phyloP scores from a whole-genome alignment of 352 stramenopile genomes.

The Globisporangium irregulare region DNA sequence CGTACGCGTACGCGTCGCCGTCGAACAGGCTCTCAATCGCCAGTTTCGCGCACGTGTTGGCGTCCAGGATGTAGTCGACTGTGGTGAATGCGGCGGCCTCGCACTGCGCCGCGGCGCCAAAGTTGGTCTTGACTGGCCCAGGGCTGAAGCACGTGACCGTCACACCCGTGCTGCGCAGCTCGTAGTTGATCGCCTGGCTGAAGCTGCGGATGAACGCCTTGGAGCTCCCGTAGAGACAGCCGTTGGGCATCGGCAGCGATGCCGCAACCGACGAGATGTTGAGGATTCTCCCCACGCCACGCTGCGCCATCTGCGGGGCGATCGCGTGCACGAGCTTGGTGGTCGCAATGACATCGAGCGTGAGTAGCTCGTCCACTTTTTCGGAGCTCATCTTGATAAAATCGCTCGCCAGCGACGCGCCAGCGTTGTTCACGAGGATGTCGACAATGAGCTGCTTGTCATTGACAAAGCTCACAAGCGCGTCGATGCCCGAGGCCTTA shows the following conservation, averaged over 20 bases:
- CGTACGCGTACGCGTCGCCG: slow-evolving; percentile 32
- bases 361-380: slow-evolving; percentile 47
- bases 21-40: slow-evolving; percentile 20
- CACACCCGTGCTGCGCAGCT: slow-evolving; percentile 56
- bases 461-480: slow-evolving; percentile 49
- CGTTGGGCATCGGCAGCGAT: slow-evolving; percentile 30
- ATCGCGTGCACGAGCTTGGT: slow-evolving; percentile 53
- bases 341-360: slow-evolving; percentile 54
- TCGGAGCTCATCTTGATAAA: slow-evolving; percentile 27
- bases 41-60: slow-evolving; percentile 8
- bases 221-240: slow-evolving; percentile 58
- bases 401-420: slow-evolving; percentile 34
- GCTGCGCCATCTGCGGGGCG: slow-evolving; percentile 61
- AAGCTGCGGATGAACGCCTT: slow-evolving; percentile 74
- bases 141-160: slow-evolving; percentile 67
- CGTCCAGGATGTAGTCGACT: not conserved
- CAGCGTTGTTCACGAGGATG: slow-evolving; percentile 86
- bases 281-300: slow-evolving; percentile 63
- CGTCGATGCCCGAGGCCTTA: slow-evolving; percentile 44
- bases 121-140: slow-evolving; percentile 64
- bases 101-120: slow-evolving; percentile 35
- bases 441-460: slow-evolving; percentile 68
- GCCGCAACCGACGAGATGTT: slow-evolving; percentile 52
- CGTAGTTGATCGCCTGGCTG: slow-evolving; percentile 67
- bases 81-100: slow-evolving; percentile 25